phyloP scores from a whole-genome alignment of 352 stramenopile genomes.

The Phytophthora pisi region DNA sequence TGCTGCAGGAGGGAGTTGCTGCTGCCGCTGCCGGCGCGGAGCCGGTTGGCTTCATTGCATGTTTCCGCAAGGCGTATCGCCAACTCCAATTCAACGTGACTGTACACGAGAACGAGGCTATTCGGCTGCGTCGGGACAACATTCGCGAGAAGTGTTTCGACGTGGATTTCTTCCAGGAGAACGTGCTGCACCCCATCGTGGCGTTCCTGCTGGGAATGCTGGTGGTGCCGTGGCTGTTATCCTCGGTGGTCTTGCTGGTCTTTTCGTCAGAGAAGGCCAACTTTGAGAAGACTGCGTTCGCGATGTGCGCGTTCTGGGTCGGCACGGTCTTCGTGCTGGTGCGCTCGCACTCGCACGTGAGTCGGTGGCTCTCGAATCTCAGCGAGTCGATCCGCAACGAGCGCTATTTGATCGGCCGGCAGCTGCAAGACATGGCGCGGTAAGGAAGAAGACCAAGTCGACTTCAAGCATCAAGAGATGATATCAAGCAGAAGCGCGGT shows the following conservation, averaged over 20 bases:
- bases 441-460: slow-evolving; percentile 51
- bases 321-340: slow-evolving; percentile 43
- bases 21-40: slow-evolving; percentile 14
- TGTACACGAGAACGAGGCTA: slow-evolving; percentile 71
- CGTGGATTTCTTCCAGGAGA: slow-evolving; percentile 59
- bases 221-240: slow-evolving; percentile 59
- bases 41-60: slow-evolving; percentile 49
- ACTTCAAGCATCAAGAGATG: slow-evolving; percentile 17
- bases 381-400: slow-evolving; percentile 89
- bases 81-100: slow-evolving; percentile 75
- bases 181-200: slow-evolving; percentile 66
- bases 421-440: slow-evolving; percentile 86
- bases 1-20: slow-evolving; percentile 14
- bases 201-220: slow-evolving; percentile 56
- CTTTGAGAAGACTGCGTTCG: slow-evolving; percentile 65
- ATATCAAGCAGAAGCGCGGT: slow-evolving; percentile 7
- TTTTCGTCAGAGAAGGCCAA: slow-evolving; percentile 42
- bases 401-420: slow-evolving; percentile 84
- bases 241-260: slow-evolving; percentile 43
- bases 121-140: slow-evolving; percentile 63
- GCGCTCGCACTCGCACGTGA: slow-evolving; percentile 54
- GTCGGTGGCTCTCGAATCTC: slow-evolving; percentile 67
- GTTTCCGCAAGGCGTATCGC: slow-evolving; percentile 67
- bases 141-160: slow-evolving; percentile 79
- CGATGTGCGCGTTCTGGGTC: slow-evolving; percentile 53